Base-by-base conservation (phyloP, 2,329 filamentous ascomycete species). In the Calonectria montana region DNA sequence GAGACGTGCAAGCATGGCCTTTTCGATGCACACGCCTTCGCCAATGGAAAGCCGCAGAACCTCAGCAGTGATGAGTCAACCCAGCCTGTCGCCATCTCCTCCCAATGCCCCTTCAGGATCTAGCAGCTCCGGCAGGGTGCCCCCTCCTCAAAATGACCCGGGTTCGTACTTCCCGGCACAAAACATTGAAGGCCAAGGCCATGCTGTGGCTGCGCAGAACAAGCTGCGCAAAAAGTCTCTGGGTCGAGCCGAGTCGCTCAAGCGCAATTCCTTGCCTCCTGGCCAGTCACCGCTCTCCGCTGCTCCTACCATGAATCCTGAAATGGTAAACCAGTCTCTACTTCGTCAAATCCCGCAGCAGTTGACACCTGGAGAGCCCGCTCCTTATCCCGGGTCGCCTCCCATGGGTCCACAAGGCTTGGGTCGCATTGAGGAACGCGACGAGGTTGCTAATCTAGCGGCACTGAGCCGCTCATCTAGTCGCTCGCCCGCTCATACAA, bases 31-130 rank as follows among this genome's bases (percentile, higher is more conserved):
- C 50, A 82, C 79, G 0, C 81, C 80, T 1, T 82, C 81, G 0
- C 81, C 81, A 0, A 74, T 80, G 64, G 79, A 82, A 16, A 75
- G 70, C 35, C 75, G 78, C 7, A 76, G 74, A 21, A 75, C 45
- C 53, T 80, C 77, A 18, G 81, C 75, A 9, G 67, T 25, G 35
- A 64, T 31, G 16, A 67, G 59, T 55, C 25, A 75, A 59, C 10
- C 50, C 18, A 74, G 67, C 21, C 13, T 53, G 77, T 71, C 16
- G 67, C 78, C 10, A 18, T 59, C 53, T 27, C 53, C 53, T 7
- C 53, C 53, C 4, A 59, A 37, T 8, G 8, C 41, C 13, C 2
- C 70, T 69, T 35, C 73, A 73, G 8, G 69, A 64, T 39, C 53
- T 27, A 21, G 53, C 25, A 18, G 23, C n/a, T 37, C 25, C 75